phyloP scores from a whole-genome alignment of 2,329 filamentous ascomycete species.

The Rutstroemia sp. region DNA sequence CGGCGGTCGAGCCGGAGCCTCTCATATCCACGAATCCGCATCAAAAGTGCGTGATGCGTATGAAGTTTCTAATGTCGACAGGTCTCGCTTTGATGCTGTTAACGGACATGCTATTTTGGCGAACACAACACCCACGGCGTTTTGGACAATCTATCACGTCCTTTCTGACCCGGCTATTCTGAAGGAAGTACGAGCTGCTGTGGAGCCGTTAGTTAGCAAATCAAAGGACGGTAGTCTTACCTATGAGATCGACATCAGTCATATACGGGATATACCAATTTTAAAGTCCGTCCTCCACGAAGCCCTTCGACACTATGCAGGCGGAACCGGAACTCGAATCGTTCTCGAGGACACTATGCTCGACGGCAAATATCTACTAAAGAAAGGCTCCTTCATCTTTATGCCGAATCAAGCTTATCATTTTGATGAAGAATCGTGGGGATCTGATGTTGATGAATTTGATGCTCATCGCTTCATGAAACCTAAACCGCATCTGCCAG shows the following conservation, averaged over 20 bases:
- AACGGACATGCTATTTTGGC: neutral
- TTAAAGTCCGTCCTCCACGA: neutral
- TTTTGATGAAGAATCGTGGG: neutral
- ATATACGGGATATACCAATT: neutral
- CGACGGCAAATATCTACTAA: neutral
- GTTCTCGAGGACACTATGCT: neutral
- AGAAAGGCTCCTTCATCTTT: neutral
- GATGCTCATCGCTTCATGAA: neutral
- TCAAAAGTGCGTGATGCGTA: neutral
- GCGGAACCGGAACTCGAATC: neutral
- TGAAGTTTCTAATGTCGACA: neutral
- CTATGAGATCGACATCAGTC: neutral
- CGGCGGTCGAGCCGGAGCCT: neutral
- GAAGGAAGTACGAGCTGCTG: neutral
- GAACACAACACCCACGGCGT: neutral
- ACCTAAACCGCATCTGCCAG: neutral
- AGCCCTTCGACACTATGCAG: neutral
- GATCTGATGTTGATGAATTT: neutral
- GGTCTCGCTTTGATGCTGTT: neutral
- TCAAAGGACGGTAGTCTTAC: neutral
- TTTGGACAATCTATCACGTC: neutral
- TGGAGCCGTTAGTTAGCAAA: neutral
- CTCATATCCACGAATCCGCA: neutral
- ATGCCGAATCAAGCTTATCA: neutral
- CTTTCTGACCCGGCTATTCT: neutral